Conservation (phyloP, 331 rosid genomes). For the Pyrus hybrid region DNA sequence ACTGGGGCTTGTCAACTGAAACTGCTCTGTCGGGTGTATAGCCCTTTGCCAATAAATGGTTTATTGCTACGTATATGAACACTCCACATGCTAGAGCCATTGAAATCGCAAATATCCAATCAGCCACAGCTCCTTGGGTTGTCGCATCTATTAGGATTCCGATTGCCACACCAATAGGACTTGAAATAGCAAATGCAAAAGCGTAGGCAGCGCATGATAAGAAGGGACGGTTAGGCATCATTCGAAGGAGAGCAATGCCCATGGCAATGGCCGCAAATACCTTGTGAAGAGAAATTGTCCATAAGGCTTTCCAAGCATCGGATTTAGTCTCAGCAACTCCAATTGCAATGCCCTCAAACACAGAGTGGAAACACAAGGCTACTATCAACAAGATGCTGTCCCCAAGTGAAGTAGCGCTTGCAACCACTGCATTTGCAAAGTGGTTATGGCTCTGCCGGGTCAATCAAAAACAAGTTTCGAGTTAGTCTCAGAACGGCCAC, state of each 20-base stretch:
- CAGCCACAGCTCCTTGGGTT: conserved; percentile 53
- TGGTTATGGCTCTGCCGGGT: conserved; percentile 32
- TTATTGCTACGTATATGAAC: conserved; percentile 67
- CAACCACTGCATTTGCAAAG: not conserved
- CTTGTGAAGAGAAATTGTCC: conserved; percentile 87
- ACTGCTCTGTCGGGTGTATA: conserved; percentile 32
- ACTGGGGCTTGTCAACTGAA: conserved; percentile 33
- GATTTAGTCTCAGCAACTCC: conserved; percentile 55
- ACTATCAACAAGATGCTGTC: conserved; percentile 58
- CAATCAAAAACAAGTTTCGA: not conserved
- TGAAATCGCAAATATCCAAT: conserved; percentile 79
- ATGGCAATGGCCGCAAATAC: conserved; percentile 85
- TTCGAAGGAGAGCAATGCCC: conserved; percentile 88
- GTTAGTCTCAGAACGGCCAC: not conserved
- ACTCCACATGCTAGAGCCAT: conserved; percentile 92
- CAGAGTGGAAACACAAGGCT: conserved; percentile 80
- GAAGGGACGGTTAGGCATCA: conserved; percentile 66
- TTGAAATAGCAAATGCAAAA: conserved; percentile 81
- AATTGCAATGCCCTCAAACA: conserved; percentile 79
- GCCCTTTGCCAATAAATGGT: conserved; percentile 72
- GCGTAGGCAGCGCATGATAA: conserved; percentile 58
- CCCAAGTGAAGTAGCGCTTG: conserved; percentile 45
- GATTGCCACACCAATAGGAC: conserved; percentile 75
- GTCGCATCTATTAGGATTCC: conserved; percentile 76
- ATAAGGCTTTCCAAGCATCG: conserved; percentile 87